A percentile compares a stretch with the other conserved stretches of the same genome.
These are phyloP conservation scores for Schizosaccharomyces japonicus DNA, from an alignment of 805 yeast species.

Conservation along the genomic window DNA sequence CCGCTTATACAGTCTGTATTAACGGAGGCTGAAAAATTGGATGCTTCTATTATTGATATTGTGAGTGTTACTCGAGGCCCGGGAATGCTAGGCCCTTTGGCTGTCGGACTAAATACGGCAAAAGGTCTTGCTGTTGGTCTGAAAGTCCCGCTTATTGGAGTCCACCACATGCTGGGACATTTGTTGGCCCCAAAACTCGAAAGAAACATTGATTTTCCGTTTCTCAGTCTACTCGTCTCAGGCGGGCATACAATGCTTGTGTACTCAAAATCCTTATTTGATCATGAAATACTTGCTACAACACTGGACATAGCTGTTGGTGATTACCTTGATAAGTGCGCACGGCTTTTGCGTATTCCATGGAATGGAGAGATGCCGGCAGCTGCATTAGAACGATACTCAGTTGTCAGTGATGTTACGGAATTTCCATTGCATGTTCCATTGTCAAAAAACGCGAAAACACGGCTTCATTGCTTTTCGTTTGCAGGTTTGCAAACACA, in stretches of 20 bases:
- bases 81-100: slow-evolving; percentile 77
- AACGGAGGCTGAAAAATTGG: slow-evolving; percentile 14
- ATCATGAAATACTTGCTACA: slow-evolving; percentile 40
- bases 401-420: neutral
- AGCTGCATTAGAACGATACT: slow-evolving; percentile 39
- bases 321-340: slow-evolving; percentile 81
- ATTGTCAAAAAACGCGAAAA: neutral
- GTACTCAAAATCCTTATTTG: slow-evolving; percentile 29
- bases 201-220: slow-evolving; percentile 42
- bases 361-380: slow-evolving; percentile 60
- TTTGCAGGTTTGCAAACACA: neutral
- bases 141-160: slow-evolving; percentile 60
- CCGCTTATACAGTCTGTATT: slow-evolving; percentile 26
- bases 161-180: slow-evolving; percentile 85
- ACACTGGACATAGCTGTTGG: slow-evolving; percentile 82
- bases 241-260: slow-evolving; percentile 93
- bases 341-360: slow-evolving; percentile 50
- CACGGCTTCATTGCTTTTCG: neutral
- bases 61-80: slow-evolving; percentile 89
- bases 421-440: neutral
- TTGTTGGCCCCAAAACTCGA: slow-evolving; percentile 38
- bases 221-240: slow-evolving; percentile 52
- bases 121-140: slow-evolving; percentile 67
- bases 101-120: slow-evolving; percentile 62
- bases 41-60: slow-evolving; percentile 24